Base-by-base conservation (phyloP, 345 rosid genomes). In the Psidium guajava region DNA sequence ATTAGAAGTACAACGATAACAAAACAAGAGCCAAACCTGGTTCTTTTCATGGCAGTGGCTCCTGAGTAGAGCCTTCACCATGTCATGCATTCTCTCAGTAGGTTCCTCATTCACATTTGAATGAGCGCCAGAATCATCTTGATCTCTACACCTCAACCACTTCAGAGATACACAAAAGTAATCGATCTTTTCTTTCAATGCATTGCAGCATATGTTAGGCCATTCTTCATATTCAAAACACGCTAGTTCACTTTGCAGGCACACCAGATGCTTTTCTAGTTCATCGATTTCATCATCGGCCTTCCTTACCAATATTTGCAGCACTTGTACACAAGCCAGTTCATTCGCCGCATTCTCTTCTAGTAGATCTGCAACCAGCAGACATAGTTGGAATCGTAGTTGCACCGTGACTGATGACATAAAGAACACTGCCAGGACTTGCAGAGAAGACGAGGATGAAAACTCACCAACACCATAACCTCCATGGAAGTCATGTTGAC, bases 271-370 rank as follows among this genome's bases (percentile, higher is more conserved):
- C 55, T 86, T 88, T 57, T 93, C 94, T 89, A 89, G 92, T 83
- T 94, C 90, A 82, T 87, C 86, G 22, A 93, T 92, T 85, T 90
- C 96, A 81, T 80, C 87, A 88, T 92, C 91, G 24, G 92, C 93
- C 73, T 92, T 90, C 73, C 86, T 87, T 15, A 87, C 91, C 91
- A 94, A 85, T 24, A 93, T 88, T 90, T 89, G 83, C 82, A 93
- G 91, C 55, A 92, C 94, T 86, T 87, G 91, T 55, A 89, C 85
- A 88, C 98, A 92, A 42, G 32, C 91, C 83, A 86, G 91, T 86
- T 92, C 98, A 16, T 93, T 91, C 90, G 91, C 83, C 24, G 90
- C 91, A 84, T 90, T 87, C 84, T 91, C 98, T 73, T 96, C 93
- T n/a, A 93, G 84, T 75, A 87, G 86, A 86, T 95, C 98, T 96